Conservation (phyloP, 2,329 filamentous ascomycete species). For the Colletotrichum sidae region DNA sequence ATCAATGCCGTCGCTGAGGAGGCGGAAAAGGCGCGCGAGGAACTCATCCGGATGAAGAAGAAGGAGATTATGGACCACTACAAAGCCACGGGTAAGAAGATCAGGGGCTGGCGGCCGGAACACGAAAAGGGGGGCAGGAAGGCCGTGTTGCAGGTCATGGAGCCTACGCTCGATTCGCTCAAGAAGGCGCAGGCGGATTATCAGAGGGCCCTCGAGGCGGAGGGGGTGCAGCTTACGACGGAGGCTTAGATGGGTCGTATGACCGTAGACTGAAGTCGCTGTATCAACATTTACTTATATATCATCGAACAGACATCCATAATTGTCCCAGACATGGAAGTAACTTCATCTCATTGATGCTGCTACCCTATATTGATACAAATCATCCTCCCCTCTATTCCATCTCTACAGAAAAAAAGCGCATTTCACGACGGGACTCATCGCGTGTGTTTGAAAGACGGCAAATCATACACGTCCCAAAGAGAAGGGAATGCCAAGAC, state of each 20-base stretch:
- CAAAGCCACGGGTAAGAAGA: constrained; percentile 78
- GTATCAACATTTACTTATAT: no score
- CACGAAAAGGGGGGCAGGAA: constrained; percentile 79
- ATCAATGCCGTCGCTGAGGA: constrained; percentile 84
- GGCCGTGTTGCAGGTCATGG: constrained; percentile 81
- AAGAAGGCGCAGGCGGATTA: constrained; percentile 79
- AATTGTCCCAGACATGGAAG: neutral
- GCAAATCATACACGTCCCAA: constrained; percentile 10
- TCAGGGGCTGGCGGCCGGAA: constrained; percentile 72
- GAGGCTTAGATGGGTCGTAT: constrained; percentile 46
- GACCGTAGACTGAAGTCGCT: neutral
- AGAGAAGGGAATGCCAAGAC: neutral
- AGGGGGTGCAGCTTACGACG: constrained; percentile 61
- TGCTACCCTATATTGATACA: constrained; percentile 1
- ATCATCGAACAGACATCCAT: no score
- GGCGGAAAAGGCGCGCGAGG: constrained; percentile 79
- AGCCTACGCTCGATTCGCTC: constrained; percentile 78
- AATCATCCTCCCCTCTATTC: neutral
- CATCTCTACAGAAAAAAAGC: neutral
- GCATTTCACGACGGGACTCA: neutral
- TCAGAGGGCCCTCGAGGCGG: constrained; percentile 75
- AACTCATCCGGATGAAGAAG: constrained; percentile 74
- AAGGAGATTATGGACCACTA: constrained; percentile 78
- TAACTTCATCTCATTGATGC: neutral
- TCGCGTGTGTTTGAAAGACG: neutral